Evolutionary conservation across 1,139 yeast genomes (phyloP).

Genomic region (Kodamaea ohmeri): DNA sequence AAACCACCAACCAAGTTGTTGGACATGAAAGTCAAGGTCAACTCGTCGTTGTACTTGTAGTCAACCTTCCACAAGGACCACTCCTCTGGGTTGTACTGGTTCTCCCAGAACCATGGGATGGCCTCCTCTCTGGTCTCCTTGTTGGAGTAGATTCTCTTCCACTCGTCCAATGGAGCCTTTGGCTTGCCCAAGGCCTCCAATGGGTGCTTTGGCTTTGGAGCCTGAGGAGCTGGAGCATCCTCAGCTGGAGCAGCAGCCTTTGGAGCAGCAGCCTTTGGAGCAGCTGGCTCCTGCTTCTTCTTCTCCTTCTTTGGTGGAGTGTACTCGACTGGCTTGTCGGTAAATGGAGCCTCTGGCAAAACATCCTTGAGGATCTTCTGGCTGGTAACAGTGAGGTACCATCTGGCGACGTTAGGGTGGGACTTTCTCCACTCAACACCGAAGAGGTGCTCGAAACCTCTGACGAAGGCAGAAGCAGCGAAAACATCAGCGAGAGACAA

Average conservation of each 20-base stretch:
- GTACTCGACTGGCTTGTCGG: constrained; percentile 64
- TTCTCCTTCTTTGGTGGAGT: constrained; percentile 82
- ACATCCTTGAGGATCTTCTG: constrained; percentile 51
- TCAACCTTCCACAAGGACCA: constrained; percentile 95
- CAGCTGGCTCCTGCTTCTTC: constrained; percentile 47
- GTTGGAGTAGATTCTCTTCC: constrained; percentile 97
- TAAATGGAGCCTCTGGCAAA: constrained; percentile 46
- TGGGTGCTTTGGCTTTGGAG: constrained; percentile 87
- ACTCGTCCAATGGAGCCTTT: constrained; percentile 77
- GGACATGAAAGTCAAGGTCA: constrained; percentile 96
- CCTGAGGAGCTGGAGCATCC: constrained; percentile 33
- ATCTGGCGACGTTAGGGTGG: constrained; percentile 77
- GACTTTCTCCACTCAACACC: constrained; percentile 75
- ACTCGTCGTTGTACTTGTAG: constrained; percentile 97
- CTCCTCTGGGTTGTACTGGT: constrained; percentile 86
- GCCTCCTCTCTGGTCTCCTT: constrained; percentile 95
- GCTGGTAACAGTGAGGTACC: constrained; percentile 73
- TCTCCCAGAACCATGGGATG: constrained; percentile 96
- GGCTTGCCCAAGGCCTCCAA: constrained; percentile 78
- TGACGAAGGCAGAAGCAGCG: constrained; percentile 55
- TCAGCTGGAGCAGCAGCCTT: constrained; percentile 33
- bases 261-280: constrained; percentile 22
- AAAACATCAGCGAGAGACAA: constrained; percentile 80
- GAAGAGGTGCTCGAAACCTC: constrained; percentile 67
- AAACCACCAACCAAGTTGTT: constrained; percentile 98